Conservation (phyloP, 192 early-diverging fungal species). For the Umbelopsis sp. region DNA sequence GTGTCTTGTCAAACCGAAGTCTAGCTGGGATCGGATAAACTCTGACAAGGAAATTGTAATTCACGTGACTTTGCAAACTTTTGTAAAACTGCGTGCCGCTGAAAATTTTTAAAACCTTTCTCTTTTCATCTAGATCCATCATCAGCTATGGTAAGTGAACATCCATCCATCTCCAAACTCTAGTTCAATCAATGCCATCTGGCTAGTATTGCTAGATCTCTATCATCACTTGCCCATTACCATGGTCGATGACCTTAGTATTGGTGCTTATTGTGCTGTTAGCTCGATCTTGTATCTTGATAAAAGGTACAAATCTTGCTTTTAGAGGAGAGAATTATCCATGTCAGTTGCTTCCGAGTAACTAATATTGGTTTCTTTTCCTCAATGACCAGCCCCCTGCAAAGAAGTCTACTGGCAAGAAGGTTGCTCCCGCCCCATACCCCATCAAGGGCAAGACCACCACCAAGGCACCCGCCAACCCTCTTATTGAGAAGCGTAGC, state of each 20-base stretch:
- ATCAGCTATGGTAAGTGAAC: slow-evolving; percentile 2
- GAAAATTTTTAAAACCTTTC: neutral
- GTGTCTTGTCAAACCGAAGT: neutral
- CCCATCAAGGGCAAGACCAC: slow-evolving; percentile 66
- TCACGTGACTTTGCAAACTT: neutral
- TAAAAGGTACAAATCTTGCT: neutral
- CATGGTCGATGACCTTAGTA: neutral
- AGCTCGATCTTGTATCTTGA: neutral
- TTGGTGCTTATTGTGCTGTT: slow-evolving; percentile 17
- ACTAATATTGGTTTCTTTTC: slow-evolving; percentile 20
- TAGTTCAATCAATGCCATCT: slow-evolving; percentile 5
- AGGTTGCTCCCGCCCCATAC: slow-evolving; percentile 88
- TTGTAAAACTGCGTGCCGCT: neutral
- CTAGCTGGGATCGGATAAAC: neutral
- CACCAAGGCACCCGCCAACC: slow-evolving; percentile 73
- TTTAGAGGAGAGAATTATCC: slow-evolving; percentile 15
- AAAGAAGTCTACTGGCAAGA: slow-evolving; percentile 69
- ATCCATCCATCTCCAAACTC: slow-evolving; percentile 13
- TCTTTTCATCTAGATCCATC: slow-evolving; percentile 10
- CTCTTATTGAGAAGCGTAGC: slow-evolving; percentile 91
- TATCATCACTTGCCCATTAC: slow-evolving; percentile 11
- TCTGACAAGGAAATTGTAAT: neutral
- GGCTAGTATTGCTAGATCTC: slow-evolving; percentile 2
- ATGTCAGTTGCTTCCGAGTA: slow-evolving; percentile 16
- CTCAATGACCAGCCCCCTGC: slow-evolving; percentile 27